Base-by-base conservation (phyloP, 2,329 filamentous ascomycete genomes). In the Fonsecaea pugnacius region DNA sequence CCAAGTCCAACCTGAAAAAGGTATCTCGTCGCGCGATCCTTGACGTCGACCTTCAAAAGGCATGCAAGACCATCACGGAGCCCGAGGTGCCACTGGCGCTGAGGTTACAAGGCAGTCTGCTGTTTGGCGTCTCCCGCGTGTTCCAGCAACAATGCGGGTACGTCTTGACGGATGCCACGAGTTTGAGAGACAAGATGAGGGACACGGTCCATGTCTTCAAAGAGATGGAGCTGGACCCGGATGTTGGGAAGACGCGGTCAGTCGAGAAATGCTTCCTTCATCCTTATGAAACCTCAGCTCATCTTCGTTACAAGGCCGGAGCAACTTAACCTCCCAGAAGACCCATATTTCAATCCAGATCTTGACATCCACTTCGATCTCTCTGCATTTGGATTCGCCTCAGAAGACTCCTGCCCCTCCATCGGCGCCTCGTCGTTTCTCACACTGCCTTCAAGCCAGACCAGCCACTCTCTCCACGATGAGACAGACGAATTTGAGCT, bases 71-170 rank as follows among this genome's bases (percentile, higher is more conserved):
- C n/a, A 96, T 99, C 74, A 86, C 91, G 40, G 84, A 91, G 62
- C 92, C 91, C 71, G 91, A 89, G 5, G 91, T 91, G 1, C 95
- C 95, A 2, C 89, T 99, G 78, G 94, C 95, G 4, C 78, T 99
- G 69, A 89, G 95, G 38, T 84, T 99, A 24, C 94, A 98, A 74
- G 90, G 92, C 16, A 97, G 89, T 71, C 83, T 99, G 18, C 86
- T 99, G 86, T 93, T 90, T 74, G 93, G 93, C 4, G 86, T 96
- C 16, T 90, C 92, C 2, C 86, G 90, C 55, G 92, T 98, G 18
- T 96, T 92, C 75, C 83, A 86, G 30, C 91, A 96, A 74, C 93
- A 99, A 77, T 96, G 91, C 72, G 84, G 84, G 40, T 99, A 96
- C 75, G 87, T 96, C 27, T 86, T 97, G 53, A 83, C 85, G 2